Base-by-base conservation (phyloP, 2,329 filamentous ascomycete species). In the Periconia digitata region DNA sequence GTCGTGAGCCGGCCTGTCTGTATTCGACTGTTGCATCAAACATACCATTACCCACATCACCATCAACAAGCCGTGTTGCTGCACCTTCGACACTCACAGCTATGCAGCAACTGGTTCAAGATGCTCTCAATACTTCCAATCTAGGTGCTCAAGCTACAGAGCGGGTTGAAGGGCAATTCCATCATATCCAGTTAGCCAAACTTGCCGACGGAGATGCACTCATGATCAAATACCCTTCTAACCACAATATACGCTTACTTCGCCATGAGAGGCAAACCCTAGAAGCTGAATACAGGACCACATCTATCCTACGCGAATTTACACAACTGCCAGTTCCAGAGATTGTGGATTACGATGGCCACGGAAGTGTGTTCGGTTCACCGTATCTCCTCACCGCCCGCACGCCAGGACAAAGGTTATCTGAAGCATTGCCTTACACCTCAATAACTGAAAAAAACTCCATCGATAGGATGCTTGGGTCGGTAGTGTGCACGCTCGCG, bases 251-350 rank as follows among this genome's bases (percentile, higher is more conserved):
- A 6, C 67, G 73, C 29, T 58, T 75, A 10, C 64, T 78, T 13
- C 70, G 74, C 7, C 71, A 74, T 40, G 76, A 78, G 53, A 71
- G 72, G 40, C 61, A 70, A 27, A 60, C 67, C 12, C 54, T 77
- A 3, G 70, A 72, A 44, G 67, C 64, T 0, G 74, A 77, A 60
- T 63, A 66, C 3, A 60, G 59, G 44, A 65, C 67, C 2, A 62
- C 77, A 3, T 66, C 72, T 43, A 60, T 69, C 3, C 59, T 77
- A 6, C 61, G 56, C 42, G 59, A 70, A 36, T 65, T 66, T 39
- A 65, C 68, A 2, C 58, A 61, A 36, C 45, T 76, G 8, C 64
- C 72, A 6, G 63, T 73, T 7, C 71, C 75, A 6, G 58, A 66
- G 12, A 52, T 76, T 18, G 65, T 77, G 53, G 70, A 72, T 23